Evolutionary conservation across 345 rosid genomes (phyloP), one percentile per base, ranked within the genome.

Genomic region (Excoecaria agallocha): DNA sequence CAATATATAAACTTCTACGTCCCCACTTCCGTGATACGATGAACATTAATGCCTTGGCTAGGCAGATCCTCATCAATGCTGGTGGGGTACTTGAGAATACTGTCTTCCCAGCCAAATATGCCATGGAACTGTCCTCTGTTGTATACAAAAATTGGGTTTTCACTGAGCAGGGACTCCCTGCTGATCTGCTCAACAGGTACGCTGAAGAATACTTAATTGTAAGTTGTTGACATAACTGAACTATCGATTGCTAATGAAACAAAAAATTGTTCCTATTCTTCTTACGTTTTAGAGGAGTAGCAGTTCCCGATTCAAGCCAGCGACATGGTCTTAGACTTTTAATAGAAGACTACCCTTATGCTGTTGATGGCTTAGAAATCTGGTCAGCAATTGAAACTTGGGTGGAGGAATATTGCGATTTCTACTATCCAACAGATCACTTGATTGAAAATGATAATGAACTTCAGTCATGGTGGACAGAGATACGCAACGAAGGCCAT

Each of bases 11-110:
- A 88, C 92, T 94, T 68, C 69, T 93, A 68, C 93, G 89, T 70
- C 98, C 98, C 35, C 98, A 93, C 78, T 93, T 92, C 78, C 93
- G 89, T 0, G 98, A 94, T 80, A 92, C 97, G 17, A 90, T 94
- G 96, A 85, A 87, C 72, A 94, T 94, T 78, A 94, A 94, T 25
- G 98, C 98, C 58, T 76, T 89, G 70, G 92, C 96, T 5, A 78
- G 97, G 48, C 97, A 94, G 79, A 81, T 87, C 64, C 94, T 94
- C 69, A 94, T 92, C 81, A 94, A 92, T 77, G 88, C 93, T 0
- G 91, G 86, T 0, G 97, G 98, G 49, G 74, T 92, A 39, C 80
- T 94, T 2, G 98, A 94, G 81, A 78, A 55, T 46, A 92, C 96
- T 0, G 97, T 94, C 49, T 94, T 92, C 79, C 96, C 98, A 0